Evolutionary conservation across 1,284 basidiomycete species (phyloP).

Genomic region (Trichosporon sp.): DNA sequence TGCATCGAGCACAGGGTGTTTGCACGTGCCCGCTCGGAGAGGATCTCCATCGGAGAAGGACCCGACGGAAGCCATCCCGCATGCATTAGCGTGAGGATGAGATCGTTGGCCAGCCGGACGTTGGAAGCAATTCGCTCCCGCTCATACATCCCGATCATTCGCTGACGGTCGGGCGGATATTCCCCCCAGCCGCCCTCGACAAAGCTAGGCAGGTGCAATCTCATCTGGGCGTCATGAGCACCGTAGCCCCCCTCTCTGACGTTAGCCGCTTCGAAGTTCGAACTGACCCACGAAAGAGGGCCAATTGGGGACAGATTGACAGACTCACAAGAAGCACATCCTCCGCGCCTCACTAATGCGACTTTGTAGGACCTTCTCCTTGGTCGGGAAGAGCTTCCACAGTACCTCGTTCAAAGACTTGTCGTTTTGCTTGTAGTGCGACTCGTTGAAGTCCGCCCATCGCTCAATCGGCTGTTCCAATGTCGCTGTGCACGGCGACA

Average conservation of each 20-base stretch:
- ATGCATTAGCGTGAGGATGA: background rate
- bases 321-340: background rate
- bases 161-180: background rate
- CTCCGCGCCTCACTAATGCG: background rate
- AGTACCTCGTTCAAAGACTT: background rate
- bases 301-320: background rate
- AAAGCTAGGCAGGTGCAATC: background rate
- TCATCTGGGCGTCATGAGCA: background rate
- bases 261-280: no score
- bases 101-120: background rate
- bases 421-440: background rate
- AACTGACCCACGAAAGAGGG: no score
- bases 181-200: background rate
- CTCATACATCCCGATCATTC: background rate
- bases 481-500: no score
- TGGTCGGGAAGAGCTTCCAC: background rate
- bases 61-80: background rate
- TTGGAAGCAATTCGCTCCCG: background rate
- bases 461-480: no score
- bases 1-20: background rate
- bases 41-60: background rate
- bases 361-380: background rate
- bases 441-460: background rate
- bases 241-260: background rate
- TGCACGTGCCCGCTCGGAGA: background rate